These are phyloP conservation scores for sunflower (Helianthus annuus) DNA, from an alignment of 129 eudicot species.

Conservation along the genomic window DNA sequence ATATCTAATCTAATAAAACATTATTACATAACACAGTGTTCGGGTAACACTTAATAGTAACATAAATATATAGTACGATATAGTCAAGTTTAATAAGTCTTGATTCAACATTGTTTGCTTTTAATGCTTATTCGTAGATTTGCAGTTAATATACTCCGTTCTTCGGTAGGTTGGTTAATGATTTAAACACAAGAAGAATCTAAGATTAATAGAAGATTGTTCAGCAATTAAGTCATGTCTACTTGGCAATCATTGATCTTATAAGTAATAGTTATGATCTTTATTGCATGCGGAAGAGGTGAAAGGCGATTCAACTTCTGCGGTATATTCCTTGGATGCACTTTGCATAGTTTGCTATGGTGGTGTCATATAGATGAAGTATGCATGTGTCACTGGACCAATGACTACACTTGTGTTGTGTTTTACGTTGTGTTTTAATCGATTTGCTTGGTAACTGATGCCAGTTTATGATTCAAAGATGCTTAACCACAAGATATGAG, in stretches of 20 bases:
- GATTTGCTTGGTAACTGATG: slow-evolving; percentile 16
- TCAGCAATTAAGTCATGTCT: neutral
- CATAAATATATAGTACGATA: no score
- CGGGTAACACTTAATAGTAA: no score
- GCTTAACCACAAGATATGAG: neutral
- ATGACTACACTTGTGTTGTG: neutral
- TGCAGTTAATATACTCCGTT: neutral
- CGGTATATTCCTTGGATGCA: slow-evolving; percentile 7
- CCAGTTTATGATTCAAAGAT: slow-evolving; percentile 2
- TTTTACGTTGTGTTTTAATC: slow-evolving; percentile 14
- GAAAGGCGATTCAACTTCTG: neutral
- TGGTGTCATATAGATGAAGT: slow-evolving; percentile 11
- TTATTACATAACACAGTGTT: no score
- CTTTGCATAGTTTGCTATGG: slow-evolving; percentile 3
- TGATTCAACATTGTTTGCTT: neutral
- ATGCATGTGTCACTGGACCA: neutral
- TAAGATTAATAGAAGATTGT: neutral
- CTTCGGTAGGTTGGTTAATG: slow-evolving; percentile 3
- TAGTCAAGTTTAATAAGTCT: no score
- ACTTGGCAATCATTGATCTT: neutral
- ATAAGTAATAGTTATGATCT: neutral
- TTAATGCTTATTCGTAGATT: slow-evolving; percentile 11
- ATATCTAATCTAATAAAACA: no score
- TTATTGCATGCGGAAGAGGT: slow-evolving; percentile 1
- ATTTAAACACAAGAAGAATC: slow-evolving; percentile 10